Conservation (phyloP, 495 filamentous ascomycete species). For the Glarea lozoyensis region DNA sequence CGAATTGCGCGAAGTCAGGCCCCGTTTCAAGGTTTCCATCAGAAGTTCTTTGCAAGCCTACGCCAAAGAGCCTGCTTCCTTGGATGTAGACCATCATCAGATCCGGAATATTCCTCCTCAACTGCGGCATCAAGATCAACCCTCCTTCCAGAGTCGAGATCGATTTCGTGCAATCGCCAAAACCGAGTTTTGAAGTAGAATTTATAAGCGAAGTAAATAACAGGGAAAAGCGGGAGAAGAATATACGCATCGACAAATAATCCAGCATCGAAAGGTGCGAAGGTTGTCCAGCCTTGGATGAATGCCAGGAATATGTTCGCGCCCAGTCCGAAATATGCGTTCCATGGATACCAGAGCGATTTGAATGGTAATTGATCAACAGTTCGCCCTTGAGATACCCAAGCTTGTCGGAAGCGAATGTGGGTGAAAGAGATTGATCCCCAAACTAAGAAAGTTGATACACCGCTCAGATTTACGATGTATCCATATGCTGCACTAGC, state of each 20-base stretch:
- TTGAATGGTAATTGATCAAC: conserved; percentile 47
- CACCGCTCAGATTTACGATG: conserved; percentile 38
- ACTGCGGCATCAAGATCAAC: neutral
- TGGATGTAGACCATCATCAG: neutral
- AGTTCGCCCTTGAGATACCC: conserved; percentile 45
- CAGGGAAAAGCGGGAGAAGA: conserved; percentile 52
- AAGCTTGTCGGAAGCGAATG: conserved; percentile 55
- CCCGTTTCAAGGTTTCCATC: too few species aligned
- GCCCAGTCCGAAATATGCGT: conserved; percentile 50
- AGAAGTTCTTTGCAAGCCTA: neutral
- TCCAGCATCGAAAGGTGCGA: conserved; percentile 46
- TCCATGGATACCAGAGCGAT: conserved; percentile 52
- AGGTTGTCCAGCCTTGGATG: conserved; percentile 49
- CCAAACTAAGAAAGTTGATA: conserved; percentile 64
- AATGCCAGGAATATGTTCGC: conserved; percentile 57
- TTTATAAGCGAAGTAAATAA: conserved; percentile 33
- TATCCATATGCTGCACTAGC: conserved; percentile 32
- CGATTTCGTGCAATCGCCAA: neutral
- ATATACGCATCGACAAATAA: conserved; percentile 64
- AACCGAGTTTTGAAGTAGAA: conserved; percentile 1
- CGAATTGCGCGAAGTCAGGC: too few species aligned
- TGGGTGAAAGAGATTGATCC: conserved; percentile 54
- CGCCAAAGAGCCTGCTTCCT: neutral
- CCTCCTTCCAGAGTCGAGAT: neutral
- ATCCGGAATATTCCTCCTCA: neutral